Evolutionary conservation across 2,329 filamentous ascomycete species (phyloP).

Genomic region (Coniochaeta pulveracea): DNA sequence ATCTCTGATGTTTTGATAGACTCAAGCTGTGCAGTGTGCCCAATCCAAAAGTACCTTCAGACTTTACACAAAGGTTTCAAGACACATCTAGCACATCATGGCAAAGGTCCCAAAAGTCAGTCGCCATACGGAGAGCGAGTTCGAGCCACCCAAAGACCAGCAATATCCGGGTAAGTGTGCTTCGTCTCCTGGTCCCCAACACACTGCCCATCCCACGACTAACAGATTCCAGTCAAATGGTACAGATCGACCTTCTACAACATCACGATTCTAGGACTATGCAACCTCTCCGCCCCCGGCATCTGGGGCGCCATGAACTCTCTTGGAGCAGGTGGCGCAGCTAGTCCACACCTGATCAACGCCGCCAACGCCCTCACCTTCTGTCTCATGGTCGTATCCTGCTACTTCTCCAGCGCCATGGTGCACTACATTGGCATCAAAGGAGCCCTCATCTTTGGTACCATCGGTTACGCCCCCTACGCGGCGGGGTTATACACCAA

Average conservation of each 20-base stretch:
- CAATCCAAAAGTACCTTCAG: too few species aligned
- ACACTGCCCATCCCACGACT: not conserved
- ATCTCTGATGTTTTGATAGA: too few species aligned
- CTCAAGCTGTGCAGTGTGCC: too few species aligned
- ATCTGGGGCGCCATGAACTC: constrained; percentile 68
- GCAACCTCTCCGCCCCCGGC: constrained; percentile 59
- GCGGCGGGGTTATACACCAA: constrained; percentile 63
- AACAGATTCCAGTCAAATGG: constrained; percentile 28
- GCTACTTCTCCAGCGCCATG: constrained; percentile 51
- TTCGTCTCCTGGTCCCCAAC: not conserved
- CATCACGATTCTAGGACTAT: constrained; percentile 58
- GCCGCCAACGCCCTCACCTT: constrained; percentile 62
- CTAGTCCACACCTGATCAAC: constrained; percentile 56
- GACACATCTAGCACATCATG: not conserved
- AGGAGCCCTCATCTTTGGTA: constrained; percentile 58
- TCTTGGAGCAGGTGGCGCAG: constrained; percentile 56
- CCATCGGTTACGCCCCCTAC: constrained; percentile 50
- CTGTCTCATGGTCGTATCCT: constrained; percentile 57
- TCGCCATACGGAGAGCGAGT: constrained; percentile 4
- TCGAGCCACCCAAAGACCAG: constrained; percentile 7
- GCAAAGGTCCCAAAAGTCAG: constrained; percentile 2
- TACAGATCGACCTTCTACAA: constrained; percentile 64
- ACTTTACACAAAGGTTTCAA: not conserved
- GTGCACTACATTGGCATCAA: constrained; percentile 62
- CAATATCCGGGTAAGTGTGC: constrained; percentile 6